Evolutionary conservation across 148 eudicot genomes (phyloP).

Genomic region (Camellia lanceoleosa): DNA sequence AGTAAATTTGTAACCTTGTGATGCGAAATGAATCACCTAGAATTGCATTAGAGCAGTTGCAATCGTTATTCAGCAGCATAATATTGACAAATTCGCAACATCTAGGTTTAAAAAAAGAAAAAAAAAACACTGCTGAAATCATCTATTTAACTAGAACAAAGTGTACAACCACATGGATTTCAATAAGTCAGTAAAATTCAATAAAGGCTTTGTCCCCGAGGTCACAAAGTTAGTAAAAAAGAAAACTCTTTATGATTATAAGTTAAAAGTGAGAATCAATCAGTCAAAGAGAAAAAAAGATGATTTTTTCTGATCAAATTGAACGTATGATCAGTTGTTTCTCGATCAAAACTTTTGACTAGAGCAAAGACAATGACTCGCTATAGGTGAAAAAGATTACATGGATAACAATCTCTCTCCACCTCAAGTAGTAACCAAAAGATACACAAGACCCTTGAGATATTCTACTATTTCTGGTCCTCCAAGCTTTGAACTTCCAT

Average conservation of each 20-base stretch:
- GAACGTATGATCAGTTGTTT: neutral
- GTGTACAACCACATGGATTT: neutral
- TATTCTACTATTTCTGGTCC: constrained; percentile 91
- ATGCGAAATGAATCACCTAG: too few relatives aligned
- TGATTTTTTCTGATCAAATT: neutral
- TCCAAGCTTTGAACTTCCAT: constrained; percentile 91
- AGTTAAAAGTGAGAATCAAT: neutral
- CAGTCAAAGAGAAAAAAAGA: neutral
- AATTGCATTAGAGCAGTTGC: too few relatives aligned
- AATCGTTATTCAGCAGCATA: too few relatives aligned
- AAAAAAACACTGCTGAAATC: too few relatives aligned
- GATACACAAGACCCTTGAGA: constrained; percentile 80
- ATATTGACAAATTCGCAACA: too few relatives aligned
- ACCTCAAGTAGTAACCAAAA: constrained; percentile 68
- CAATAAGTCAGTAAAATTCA: neutral
- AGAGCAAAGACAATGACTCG: neutral
- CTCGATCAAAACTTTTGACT: neutral
- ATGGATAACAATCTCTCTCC: neutral
- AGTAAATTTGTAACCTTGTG: too few relatives aligned
- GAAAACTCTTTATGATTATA: neutral
- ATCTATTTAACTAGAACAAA: neutral
- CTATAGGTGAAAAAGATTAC: neutral
- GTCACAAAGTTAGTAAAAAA: neutral
- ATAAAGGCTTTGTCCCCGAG: neutral
- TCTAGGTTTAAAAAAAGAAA: too few relatives aligned